Percentiles rank a stretch among this genome's conserved stretches.
These are phyloP conservation scores for Ogataea ganodermae DNA, from an alignment of 805 yeast genomes.

Conservation along the genomic window DNA sequence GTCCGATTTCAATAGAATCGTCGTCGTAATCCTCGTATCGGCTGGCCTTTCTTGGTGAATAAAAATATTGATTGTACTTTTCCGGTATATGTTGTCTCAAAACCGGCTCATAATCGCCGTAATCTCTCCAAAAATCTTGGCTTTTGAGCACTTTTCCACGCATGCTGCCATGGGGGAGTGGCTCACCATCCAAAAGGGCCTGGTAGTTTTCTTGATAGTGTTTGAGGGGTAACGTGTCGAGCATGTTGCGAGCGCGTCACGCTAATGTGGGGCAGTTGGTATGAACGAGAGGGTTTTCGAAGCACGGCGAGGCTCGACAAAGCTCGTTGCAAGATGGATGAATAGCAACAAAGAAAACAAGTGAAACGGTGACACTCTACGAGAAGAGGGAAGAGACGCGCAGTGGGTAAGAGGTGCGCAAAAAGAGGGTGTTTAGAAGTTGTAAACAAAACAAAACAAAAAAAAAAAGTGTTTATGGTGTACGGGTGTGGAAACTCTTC, in stretches of 20 bases:
- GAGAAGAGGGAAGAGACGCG: background rate
- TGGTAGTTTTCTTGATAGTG: conserved; percentile 33
- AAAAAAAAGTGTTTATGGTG: background rate
- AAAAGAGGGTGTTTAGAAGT: background rate
- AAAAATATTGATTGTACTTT: conserved; percentile 30
- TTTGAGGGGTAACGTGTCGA: conserved; percentile 30
- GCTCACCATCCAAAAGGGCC: conserved; percentile 29
- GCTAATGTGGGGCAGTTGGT: too few species aligned
- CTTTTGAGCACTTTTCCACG: conserved; percentile 29
- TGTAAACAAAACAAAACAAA: conserved; percentile 5
- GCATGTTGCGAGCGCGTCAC: conserved; percentile 21
- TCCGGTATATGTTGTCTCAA: conserved; percentile 32
- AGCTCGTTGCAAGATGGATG: background rate
- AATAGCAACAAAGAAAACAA: background rate
- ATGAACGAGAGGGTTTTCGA: too few species aligned
- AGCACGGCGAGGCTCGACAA: too few species aligned
- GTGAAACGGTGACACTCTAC: background rate
- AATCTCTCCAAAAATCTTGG: conserved; percentile 25
- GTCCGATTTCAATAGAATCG: conserved; percentile 32
- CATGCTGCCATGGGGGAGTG: conserved; percentile 33
- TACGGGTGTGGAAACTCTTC: too few species aligned
- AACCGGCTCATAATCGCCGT: conserved; percentile 33
- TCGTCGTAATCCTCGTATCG: conserved; percentile 5
- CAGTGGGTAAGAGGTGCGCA: background rate
- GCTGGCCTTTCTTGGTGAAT: conserved; percentile 5